Evolutionary conservation across 306 rosid genomes (phyloP).

Genomic region (Rosa persica): DNA sequence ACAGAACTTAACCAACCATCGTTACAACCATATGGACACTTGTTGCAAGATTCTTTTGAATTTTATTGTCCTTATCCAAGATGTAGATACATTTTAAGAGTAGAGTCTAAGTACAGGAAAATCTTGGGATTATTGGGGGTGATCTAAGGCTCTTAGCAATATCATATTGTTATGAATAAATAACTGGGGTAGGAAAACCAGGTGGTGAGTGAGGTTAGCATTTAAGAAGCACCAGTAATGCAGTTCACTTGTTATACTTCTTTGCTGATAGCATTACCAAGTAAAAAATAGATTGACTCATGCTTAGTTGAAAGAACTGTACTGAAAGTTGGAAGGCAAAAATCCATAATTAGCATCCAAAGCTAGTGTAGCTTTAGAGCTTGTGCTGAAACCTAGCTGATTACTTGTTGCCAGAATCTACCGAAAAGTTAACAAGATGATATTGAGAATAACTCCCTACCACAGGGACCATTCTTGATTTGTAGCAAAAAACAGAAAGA

Average conservation of each 20-base stretch:
- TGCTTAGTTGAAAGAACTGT: background rate
- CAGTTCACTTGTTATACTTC: background rate
- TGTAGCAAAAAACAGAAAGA: background rate
- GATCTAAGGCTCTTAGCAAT: background rate
- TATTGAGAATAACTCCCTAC: background rate
- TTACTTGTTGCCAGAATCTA: background rate
- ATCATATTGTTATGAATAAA: background rate
- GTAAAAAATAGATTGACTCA: background rate
- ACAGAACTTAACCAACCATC: background rate
- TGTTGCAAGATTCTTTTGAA: background rate
- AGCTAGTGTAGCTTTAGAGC: background rate
- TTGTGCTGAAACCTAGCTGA: background rate
- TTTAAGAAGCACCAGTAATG: background rate
- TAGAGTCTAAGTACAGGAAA: background rate
- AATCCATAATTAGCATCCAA: background rate
- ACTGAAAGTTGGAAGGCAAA: background rate
- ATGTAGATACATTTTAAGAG: background rate
- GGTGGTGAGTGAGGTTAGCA: background rate
- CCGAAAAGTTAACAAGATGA: background rate
- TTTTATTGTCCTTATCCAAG: background rate
- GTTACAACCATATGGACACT: background rate
- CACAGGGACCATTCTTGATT: background rate
- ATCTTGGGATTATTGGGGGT: background rate
- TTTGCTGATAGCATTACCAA: background rate
- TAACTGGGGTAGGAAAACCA: background rate